Base-by-base conservation (phyloP, 2,329 filamentous ascomycete species). In the Fusarium napiforme region DNA sequence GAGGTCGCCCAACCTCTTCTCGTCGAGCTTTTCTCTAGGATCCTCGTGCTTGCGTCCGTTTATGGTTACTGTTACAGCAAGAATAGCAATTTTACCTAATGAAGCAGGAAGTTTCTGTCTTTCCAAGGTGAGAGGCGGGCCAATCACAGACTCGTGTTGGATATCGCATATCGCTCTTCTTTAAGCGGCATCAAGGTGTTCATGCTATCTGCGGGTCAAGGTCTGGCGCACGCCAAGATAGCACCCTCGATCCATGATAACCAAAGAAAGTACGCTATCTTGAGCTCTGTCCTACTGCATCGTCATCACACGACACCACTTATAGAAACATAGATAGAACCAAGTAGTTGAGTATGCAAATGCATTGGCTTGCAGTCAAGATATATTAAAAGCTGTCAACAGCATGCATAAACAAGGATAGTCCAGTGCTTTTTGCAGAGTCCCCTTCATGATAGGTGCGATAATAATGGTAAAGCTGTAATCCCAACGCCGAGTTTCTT, bases 401-500 rank as follows among this genome's bases (percentile, higher is more conserved):
- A 68, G 28, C 67, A 56, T 60, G 56, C 52, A 73, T 43, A 62
- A 68, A 71, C 75, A 65, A 73, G 72, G 62, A 75, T 75, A 68
- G 66, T 75, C 53, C 72, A 68, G 45, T 72, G 74, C 74, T 75
- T 77, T 77, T 75, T 69, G 61, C 73, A 70, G 45, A 77, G 74
- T 77, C 72, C 71, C 64, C 63, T 69, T 75, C 67, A 74, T 67
- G 66, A 72, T 64, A 78, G 64, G 62, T 77, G 72, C 36, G 47
- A 72, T 71, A 65, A 64, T 67, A 62, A 77, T 71, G 52, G 59
- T 64, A 62, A 77, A 73, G 52, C 59, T 67, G 49, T 53, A 63
- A 75, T 75, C 75, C 75, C 65, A 77, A 77, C 75, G 75, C 75
- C 75, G 53, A 71, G 68, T 63, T 74, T 60, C 59, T 60, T 64